These are phyloP conservation scores for Lophiotrema nucula DNA, from an alignment of 495 filamentous ascomycete species.

Conservation along the genomic window DNA sequence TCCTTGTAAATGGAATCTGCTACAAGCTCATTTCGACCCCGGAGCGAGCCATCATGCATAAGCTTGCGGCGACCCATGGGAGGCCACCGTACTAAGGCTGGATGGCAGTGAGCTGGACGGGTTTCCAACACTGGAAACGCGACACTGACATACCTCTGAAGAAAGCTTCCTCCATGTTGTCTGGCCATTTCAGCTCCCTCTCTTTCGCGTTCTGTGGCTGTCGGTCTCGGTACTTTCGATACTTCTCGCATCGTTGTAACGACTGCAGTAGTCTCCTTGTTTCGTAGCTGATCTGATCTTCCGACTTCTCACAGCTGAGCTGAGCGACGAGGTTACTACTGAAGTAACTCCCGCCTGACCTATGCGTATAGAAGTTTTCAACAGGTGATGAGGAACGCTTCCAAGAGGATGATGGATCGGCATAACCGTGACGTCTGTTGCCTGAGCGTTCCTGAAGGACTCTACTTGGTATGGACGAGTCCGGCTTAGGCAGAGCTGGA, in stretches of 20 bases:
- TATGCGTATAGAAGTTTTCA: conserved; percentile 12
- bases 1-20: conserved; percentile 71
- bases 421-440: conserved; percentile 35
- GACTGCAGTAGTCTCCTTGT: conserved; percentile 30
- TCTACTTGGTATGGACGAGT: conserved; percentile 14
- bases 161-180: conserved; percentile 81
- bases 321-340: conserved; percentile 8
- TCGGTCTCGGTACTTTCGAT: conserved; percentile 66
- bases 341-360: conserved; percentile 15
- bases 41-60: conserved; percentile 64
- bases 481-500: conserved; percentile 32
- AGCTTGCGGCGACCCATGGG: conserved; percentile 80
- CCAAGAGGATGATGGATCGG: conserved; percentile 5
- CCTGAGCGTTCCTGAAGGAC: conserved; percentile 42
- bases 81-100: conserved; percentile 80
- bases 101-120: conserved; percentile 14
- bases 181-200: conserved; percentile 68
- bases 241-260: conserved; percentile 51
- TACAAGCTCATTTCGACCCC: conserved; percentile 91
- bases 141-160: conserved; percentile 77
- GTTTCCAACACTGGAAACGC: too few species aligned
- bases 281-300: conserved; percentile 30
- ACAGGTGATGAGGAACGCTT: conserved; percentile 22
- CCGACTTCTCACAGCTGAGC: conserved; percentile 12
- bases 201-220: conserved; percentile 53